phyloP scores from a whole-genome alignment of 1,284 basidiomycete genomes.

The Rhodofomes roseus region DNA sequence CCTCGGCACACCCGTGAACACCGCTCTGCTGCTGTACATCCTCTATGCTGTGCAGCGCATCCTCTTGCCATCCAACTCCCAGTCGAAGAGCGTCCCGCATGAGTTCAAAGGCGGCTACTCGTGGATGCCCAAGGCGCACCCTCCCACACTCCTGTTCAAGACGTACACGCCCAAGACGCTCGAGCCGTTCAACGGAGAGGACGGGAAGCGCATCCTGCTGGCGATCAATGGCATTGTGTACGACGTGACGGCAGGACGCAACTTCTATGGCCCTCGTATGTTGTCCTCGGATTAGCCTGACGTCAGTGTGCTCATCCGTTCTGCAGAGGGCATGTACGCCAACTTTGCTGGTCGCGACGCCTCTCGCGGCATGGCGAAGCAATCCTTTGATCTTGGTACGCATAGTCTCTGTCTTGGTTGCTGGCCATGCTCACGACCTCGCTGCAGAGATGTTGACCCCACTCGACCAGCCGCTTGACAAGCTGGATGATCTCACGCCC shows the following conservation, averaged over 20 bases:
- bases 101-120: slow-evolving; percentile 81
- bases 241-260: slow-evolving; percentile 84
- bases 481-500: slow-evolving; percentile 69
- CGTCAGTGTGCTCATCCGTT: neutral
- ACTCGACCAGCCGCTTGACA: slow-evolving; percentile 83
- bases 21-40: slow-evolving; percentile 72
- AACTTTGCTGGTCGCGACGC: slow-evolving; percentile 96
- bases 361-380: slow-evolving; percentile 94
- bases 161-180: slow-evolving; percentile 78
- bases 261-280: slow-evolving; percentile 90
- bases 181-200: slow-evolving; percentile 61
- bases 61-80: slow-evolving; percentile 59
- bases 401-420: neutral
- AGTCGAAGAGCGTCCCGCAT: slow-evolving; percentile 47
- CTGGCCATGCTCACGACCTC: neutral
- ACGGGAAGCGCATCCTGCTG: slow-evolving; percentile 74
- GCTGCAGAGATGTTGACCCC: slow-evolving; percentile 83
- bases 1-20: slow-evolving; percentile 69
- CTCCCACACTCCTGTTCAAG: slow-evolving; percentile 71
- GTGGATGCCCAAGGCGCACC: slow-evolving; percentile 81
- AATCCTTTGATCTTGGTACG: slow-evolving; percentile 87
- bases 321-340: slow-evolving; percentile 87
- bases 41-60: slow-evolving; percentile 74
- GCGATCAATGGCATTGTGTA: slow-evolving; percentile 89
- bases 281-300: neutral